phyloP scores from a whole-genome alignment of 2,329 filamentous ascomycete genomes.

The Cadophora gregata region DNA sequence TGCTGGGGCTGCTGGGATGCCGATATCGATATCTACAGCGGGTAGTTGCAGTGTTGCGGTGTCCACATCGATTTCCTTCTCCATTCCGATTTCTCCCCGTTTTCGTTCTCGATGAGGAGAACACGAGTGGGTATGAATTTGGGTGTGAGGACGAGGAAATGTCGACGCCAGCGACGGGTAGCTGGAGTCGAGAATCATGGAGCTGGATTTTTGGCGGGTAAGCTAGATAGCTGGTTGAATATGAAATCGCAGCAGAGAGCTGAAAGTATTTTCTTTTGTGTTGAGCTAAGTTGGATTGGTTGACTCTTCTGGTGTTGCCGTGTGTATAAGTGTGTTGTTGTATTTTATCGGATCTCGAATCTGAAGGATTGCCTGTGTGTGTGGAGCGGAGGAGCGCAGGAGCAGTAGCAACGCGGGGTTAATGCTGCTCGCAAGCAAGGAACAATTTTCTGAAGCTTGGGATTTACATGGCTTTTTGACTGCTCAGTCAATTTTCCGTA shows the following conservation, averaged over 20 bases:
- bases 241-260: too few species aligned
- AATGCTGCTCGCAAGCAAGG: not conserved
- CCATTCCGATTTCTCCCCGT: not conserved
- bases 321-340: not conserved
- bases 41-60: not conserved
- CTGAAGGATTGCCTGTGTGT: not conserved
- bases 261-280: too few species aligned
- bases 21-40: not conserved
- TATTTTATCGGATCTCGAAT: not conserved
- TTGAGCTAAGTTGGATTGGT: not conserved
- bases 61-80: not conserved
- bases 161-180: conserved; percentile 2
- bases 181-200: not conserved
- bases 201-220: not conserved
- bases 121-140: not conserved
- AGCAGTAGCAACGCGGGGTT: not conserved
- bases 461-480: conserved; percentile 5
- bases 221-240: not conserved
- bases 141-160: not conserved
- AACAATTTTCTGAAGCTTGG: not conserved
- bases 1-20: not conserved
- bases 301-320: too few species aligned
- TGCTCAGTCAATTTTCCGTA: not conserved
- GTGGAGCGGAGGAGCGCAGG: not conserved
- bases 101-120: not conserved